phyloP scores from a whole-genome alignment of 352 stramenopile species.

The Globisporangium apiculatum region DNA sequence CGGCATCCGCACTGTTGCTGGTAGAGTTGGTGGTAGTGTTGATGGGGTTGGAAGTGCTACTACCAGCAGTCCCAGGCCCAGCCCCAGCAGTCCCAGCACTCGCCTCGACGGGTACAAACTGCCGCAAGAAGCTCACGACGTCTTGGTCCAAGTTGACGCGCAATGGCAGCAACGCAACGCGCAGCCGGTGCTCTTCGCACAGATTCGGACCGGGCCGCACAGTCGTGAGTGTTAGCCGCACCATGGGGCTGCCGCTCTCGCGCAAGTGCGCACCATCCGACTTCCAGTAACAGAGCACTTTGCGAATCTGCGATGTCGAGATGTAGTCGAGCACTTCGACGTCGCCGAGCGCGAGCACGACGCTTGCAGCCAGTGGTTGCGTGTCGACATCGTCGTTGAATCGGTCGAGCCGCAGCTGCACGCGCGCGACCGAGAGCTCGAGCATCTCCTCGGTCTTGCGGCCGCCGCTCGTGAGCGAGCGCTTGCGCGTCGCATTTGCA shows the following conservation, averaged over 20 bases:
- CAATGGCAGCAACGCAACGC: constrained; percentile 65
- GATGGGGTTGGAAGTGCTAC: no score
- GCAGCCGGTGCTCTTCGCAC: constrained; percentile 79
- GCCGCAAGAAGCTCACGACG: constrained; percentile 79
- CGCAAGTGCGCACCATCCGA: constrained; percentile 72
- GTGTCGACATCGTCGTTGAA: constrained; percentile 64
- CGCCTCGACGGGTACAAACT: constrained; percentile 61
- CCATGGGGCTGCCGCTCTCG: constrained; percentile 81
- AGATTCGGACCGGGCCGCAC: constrained; percentile 67
- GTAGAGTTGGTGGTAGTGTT: no score
- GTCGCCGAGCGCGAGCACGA: constrained; percentile 67
- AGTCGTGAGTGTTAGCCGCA: constrained; percentile 73
- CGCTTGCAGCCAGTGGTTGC: constrained; percentile 70
- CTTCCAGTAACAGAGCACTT: constrained; percentile 89
- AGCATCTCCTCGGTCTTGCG: constrained; percentile 89
- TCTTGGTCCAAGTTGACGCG: constrained; percentile 86
- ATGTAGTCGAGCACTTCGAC: constrained; percentile 87
- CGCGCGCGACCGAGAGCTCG: constrained; percentile 68
- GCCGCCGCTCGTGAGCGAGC: constrained; percentile 53
- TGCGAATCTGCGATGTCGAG: constrained; percentile 85
- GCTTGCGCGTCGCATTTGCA: constrained; percentile 23
- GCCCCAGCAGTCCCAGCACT: constrained; percentile 7
- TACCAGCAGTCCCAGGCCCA: neutral
- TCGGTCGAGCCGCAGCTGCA: constrained; percentile 79
- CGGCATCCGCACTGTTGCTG: no score